Base-by-base conservation (phyloP, 768 basidiomycete species). In the Mycena vitilis region DNA sequence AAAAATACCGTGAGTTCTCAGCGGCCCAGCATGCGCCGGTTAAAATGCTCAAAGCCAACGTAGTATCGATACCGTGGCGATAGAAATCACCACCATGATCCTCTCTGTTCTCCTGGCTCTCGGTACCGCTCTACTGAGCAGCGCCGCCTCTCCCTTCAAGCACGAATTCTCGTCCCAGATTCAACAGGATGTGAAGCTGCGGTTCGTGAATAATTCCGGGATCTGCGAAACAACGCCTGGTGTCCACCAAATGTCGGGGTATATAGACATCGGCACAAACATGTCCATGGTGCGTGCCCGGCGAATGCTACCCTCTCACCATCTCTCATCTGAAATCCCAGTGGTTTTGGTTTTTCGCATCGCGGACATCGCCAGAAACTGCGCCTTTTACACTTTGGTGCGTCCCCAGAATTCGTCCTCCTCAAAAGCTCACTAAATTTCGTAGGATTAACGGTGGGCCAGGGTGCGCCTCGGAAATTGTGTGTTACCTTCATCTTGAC, bases 331-430 rank as follows among this genome's bases (percentile, higher is more conserved):
- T 4, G 18, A 18, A 16, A 5, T 7, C 2, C n/a, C 60, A 90
- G 89, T 91, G 88, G 88, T 91, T 91, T 73, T 91, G 90, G 88
- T 91, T 91, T 76, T 92, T 91, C 60, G 91, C 88, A 68, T 84
- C 90, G 3, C 83, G 91, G 16, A 77, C 86, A 37, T 78, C 82
- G 4, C 88, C 89, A 0, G 86, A 89, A 56, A 88, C 83, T 2
- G 89, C 89, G 0, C 90, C 90, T 0, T 87, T 92, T 72, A 89
- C 89, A 2, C 80, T 91, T 25, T 91, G 90, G 89, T 88, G 65
- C 47, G 76, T 36, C 30, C n/a, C n/a, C n/a, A n/a, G 25, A 20
- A 40, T 9, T 54, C 15, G 60, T 37, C 22, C 18, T 59, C 55
- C 49, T 20, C 23, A 36, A 23, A 55, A 30, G 30, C 23, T n/a